A percentile compares a stretch with the other conserved stretches of the same genome.
Evolutionary conservation across 306 rosid species (phyloP).

Genomic region (Quillaja saponaria): DNA sequence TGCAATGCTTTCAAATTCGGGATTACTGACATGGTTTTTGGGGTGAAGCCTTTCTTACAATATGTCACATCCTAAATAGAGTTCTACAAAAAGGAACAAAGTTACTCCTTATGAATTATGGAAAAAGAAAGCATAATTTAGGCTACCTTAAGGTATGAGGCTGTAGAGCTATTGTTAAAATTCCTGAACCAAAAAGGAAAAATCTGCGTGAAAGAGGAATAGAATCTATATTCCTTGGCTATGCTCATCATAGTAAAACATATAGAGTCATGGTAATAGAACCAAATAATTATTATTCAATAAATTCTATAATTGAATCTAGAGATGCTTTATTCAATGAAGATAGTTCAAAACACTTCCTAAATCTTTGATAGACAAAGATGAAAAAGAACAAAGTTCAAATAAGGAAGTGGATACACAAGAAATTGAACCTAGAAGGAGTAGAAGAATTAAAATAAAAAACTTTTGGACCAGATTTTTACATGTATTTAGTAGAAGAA

Average conservation of each 20-base stretch:
- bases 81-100: not conserved
- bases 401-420: not conserved
- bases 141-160: not conserved
- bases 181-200: constrained; percentile 6
- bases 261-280: not conserved
- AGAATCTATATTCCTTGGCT: constrained; percentile 3
- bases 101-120: not conserved
- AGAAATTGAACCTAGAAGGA: not conserved
- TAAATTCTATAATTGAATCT: not conserved
- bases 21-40: not conserved
- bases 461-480: not conserved
- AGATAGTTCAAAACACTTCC: not conserved
- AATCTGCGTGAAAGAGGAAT: not conserved
- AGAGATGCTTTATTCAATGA: not conserved
- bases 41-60: not conserved
- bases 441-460: not conserved
- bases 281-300: not conserved
- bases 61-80: not conserved
- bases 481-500: not conserved
- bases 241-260: not conserved
- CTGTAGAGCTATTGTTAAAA: not conserved
- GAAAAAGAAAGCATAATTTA: not conserved
- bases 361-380: too few species aligned
- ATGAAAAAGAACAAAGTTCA: not conserved
- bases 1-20: too few species aligned